Evolutionary conservation across 2,329 filamentous ascomycete genomes (phyloP).

Genomic region (Macrophomina pseudophaseolina): DNA sequence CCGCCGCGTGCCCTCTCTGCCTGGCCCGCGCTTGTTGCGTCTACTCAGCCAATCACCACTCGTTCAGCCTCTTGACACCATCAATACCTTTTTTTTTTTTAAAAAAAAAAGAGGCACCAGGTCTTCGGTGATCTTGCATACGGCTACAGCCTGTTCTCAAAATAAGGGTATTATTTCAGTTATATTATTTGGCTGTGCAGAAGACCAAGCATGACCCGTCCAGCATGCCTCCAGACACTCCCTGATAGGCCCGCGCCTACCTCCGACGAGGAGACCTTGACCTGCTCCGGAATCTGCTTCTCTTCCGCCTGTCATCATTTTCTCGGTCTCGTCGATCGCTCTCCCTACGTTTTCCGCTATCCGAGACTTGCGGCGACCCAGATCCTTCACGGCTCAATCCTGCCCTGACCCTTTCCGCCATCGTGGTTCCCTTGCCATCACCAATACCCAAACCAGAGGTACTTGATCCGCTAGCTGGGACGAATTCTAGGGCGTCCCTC

Average conservation of each 20-base stretch:
- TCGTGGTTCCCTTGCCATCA: slow-evolving; percentile 8
- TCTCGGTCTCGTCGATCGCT: slow-evolving; percentile 37
- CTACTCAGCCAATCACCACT: slow-evolving; percentile 11
- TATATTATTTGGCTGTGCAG: too few species aligned
- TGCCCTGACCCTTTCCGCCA: slow-evolving; percentile 24
- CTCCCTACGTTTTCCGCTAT: slow-evolving; percentile 38
- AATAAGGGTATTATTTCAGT: too few species aligned
- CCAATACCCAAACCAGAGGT: slow-evolving; percentile 29
- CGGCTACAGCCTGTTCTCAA: too few species aligned
- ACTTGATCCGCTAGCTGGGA: slow-evolving; percentile 35
- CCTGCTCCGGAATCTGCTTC: slow-evolving; percentile 32
- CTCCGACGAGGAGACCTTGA: slow-evolving; percentile 41
- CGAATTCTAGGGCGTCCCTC: slow-evolving; percentile 42
- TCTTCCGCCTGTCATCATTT: slow-evolving; percentile 30
- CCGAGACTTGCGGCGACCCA: slow-evolving; percentile 28
- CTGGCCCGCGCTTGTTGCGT: slow-evolving; percentile 19
- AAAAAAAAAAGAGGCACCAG: not conserved
- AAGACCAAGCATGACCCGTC: too few species aligned
- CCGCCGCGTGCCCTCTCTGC: slow-evolving; percentile 22
- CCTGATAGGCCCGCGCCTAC: not conserved
- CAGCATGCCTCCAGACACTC: not conserved
- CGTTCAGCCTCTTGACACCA: not conserved
- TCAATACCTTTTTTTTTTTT: not conserved
- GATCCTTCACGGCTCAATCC: slow-evolving; percentile 23
- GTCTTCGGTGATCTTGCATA: too few species aligned